A percentile compares a stretch with the other conserved stretches of the same genome.
Conservation (phyloP, 768 basidiomycete species). For the Mycena pura region DNA sequence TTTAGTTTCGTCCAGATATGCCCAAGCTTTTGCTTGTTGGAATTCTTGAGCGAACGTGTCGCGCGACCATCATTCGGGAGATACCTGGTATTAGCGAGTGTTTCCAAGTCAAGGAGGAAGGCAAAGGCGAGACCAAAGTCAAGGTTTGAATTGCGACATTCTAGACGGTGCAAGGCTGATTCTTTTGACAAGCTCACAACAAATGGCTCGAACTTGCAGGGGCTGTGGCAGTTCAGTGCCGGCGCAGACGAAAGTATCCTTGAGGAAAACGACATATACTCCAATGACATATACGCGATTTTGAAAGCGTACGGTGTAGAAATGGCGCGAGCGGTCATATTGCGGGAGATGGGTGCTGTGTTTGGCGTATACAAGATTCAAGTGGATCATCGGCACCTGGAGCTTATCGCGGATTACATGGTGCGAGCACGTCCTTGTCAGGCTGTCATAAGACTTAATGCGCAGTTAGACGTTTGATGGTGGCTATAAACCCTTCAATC, state of each 20-base stretch:
- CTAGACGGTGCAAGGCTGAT: neutral
- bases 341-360: slow-evolving; percentile 89
- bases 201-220: slow-evolving; percentile 92
- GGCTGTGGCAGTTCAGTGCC: slow-evolving; percentile 81
- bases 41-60: slow-evolving; percentile 87
- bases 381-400: slow-evolving; percentile 92
- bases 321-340: slow-evolving; percentile 90
- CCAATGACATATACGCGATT: slow-evolving; percentile 94
- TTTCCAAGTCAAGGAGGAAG: slow-evolving; percentile 73
- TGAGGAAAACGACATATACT: slow-evolving; percentile 82
- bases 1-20: slow-evolving; percentile 83
- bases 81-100: slow-evolving; percentile 89
- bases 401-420: slow-evolving; percentile 99
- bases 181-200: slow-evolving; percentile 69
- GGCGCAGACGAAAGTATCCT: slow-evolving; percentile 62
- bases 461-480: slow-evolving; percentile 91
- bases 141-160: slow-evolving; percentile 47
- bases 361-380: slow-evolving; percentile 96
- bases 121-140: slow-evolving; percentile 54
- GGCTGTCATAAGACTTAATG: slow-evolving; percentile 5
- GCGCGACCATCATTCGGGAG: slow-evolving; percentile 85
- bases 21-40: slow-evolving; percentile 95
- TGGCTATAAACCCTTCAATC: slow-evolving; percentile 97
- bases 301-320: slow-evolving; percentile 95
- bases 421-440: slow-evolving; percentile 50